These are phyloP conservation scores for Jatropha multifida DNA, from an alignment of 441 rosid species.

Conservation along the genomic window DNA sequence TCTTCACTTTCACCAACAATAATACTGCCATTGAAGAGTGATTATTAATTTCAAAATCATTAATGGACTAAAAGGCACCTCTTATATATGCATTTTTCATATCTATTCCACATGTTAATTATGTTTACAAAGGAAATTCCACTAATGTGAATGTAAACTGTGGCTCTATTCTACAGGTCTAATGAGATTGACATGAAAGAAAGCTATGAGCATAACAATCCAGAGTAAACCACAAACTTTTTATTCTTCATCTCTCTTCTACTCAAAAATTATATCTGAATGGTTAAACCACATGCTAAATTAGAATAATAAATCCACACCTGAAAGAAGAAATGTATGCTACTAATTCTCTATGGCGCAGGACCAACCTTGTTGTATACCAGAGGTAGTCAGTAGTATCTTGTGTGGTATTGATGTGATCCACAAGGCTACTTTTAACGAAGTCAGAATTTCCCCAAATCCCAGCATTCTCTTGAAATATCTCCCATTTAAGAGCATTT, in stretches of 20 bases:
- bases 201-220: neutral
- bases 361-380: slow-evolving; percentile 85
- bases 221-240: neutral
- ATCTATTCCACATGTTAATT: neutral
- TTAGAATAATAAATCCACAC: neutral
- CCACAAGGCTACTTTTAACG: slow-evolving; percentile 55
- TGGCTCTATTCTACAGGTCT: neutral
- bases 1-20: slow-evolving; percentile 53
- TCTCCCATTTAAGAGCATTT: slow-evolving; percentile 67
- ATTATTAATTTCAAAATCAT: slow-evolving; percentile 21
- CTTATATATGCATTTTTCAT: neutral
- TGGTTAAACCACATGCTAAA: neutral
- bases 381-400: slow-evolving; percentile 92
- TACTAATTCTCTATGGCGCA: slow-evolving; percentile 16
- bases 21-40: slow-evolving; percentile 46
- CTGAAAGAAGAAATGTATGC: neutral
- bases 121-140: neutral
- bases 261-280: neutral
- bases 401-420: slow-evolving; percentile 83
- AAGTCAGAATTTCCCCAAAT: slow-evolving; percentile 81
- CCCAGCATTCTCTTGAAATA: slow-evolving; percentile 68
- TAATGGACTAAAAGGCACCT: neutral
- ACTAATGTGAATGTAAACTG: neutral
- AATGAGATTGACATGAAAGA: neutral
- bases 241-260: neutral